phyloP scores from a whole-genome alignment of 768 basidiomycete species.

The Sarcomyxa edulis region DNA sequence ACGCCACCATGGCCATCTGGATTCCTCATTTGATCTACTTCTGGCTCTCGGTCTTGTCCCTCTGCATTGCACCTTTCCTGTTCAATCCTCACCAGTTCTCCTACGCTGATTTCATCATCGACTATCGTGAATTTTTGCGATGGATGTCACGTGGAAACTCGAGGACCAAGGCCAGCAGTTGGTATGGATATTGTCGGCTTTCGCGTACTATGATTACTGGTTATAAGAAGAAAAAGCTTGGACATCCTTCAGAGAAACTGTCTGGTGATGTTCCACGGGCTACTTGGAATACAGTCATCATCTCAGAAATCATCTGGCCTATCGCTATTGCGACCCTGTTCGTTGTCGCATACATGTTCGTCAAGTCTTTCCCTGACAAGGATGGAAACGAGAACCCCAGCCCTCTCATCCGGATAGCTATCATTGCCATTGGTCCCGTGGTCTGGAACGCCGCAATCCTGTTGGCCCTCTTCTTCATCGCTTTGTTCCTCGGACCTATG shows the following conservation, averaged over 20 bases:
- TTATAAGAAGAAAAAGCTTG: conserved; percentile 98
- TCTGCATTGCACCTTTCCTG: conserved; percentile 95
- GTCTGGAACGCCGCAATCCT: conserved; percentile 93
- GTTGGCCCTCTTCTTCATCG: conserved; percentile 80
- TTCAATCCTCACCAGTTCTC: conserved; percentile 99
- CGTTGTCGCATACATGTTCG: conserved; percentile 84
- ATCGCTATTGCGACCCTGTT: conserved; percentile 74
- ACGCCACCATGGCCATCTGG: conserved; percentile 89
- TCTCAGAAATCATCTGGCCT: conserved; percentile 81
- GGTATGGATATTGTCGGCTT: conserved; percentile 99
- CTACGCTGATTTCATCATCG: conserved; percentile 94
- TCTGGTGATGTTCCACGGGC: conserved; percentile 94
- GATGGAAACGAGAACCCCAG: conserved; percentile 67
- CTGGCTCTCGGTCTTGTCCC: conserved; percentile 94
- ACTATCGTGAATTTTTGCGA: conserved; percentile 95
- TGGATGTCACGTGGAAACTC: conserved; percentile 99
- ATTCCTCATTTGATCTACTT: conserved; percentile 96
- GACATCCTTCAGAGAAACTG: conserved; percentile 95
- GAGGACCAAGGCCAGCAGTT: conserved; percentile 91
- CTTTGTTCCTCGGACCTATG: conserved; percentile 91
- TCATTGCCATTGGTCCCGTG: conserved; percentile 89
- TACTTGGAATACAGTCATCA: conserved; percentile 75
- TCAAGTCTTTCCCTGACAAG: conserved; percentile 79
- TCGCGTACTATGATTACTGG: conserved; percentile 97
- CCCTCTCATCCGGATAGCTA: conserved; percentile 81